Percentiles rank a stretch among this genome's conserved stretches.
Evolutionary conservation across 1,284 basidiomycete species (phyloP).

Genomic region (Trametes sp.): DNA sequence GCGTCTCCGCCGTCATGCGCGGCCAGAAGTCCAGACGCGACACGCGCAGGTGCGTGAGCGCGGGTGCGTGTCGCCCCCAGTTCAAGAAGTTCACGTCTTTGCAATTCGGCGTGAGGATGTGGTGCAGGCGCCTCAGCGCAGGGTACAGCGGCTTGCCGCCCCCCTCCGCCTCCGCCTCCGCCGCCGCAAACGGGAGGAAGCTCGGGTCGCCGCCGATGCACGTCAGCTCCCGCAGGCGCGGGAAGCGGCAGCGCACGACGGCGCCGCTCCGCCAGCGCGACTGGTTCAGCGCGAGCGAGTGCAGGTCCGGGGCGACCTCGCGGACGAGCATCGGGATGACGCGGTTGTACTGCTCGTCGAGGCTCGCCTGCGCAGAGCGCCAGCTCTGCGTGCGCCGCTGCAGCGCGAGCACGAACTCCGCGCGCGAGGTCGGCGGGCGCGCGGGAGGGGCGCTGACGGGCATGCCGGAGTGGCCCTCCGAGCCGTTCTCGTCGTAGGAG

Average conservation of each 20-base stretch:
- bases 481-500: slow-evolving; percentile 22
- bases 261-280: slow-evolving; percentile 19
- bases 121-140: slow-evolving; percentile 22
- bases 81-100: slow-evolving; percentile 21
- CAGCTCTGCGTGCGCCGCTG: slow-evolving; percentile 22
- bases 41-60: slow-evolving; percentile 22
- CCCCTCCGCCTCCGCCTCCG: neutral
- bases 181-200: slow-evolving; percentile 20
- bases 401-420: slow-evolving; percentile 18
- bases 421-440: slow-evolving; percentile 10
- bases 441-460: neutral
- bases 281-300: slow-evolving; percentile 22
- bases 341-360: slow-evolving; percentile 26
- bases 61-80: slow-evolving; percentile 22
- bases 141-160: slow-evolving; percentile 16
- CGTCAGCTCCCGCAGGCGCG: slow-evolving; percentile 24
- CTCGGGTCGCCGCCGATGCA: slow-evolving; percentile 23
- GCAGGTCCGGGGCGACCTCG: slow-evolving; percentile 20
- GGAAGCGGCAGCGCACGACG: slow-evolving; percentile 16
- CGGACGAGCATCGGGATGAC: slow-evolving; percentile 19
- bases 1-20: slow-evolving; percentile 17
- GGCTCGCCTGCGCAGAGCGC: slow-evolving; percentile 20
- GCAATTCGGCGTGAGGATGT: slow-evolving; percentile 16
- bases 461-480: neutral
- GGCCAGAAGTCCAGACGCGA: slow-evolving; percentile 21